These are phyloP conservation scores for Sarcomyxa edulis DNA, from an alignment of 768 basidiomycete genomes.

Conservation along the genomic window DNA sequence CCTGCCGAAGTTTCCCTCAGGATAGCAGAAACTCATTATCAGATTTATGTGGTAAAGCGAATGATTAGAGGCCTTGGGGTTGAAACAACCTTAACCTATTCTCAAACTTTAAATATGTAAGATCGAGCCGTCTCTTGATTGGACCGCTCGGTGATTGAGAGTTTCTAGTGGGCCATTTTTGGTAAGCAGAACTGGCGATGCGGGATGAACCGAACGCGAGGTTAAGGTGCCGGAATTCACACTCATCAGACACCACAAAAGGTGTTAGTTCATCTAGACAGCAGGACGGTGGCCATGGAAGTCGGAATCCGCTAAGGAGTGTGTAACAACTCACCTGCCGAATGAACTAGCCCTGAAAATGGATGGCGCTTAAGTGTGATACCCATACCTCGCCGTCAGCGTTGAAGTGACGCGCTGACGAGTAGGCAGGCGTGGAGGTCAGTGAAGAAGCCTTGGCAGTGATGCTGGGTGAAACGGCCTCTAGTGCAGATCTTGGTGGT, in stretches of 20 bases:
- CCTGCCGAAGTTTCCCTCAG: slow-evolving; percentile 84
- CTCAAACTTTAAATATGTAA: slow-evolving; percentile 84
- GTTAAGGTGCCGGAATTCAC: slow-evolving; percentile 77
- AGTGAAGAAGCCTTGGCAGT: slow-evolving; percentile 73
- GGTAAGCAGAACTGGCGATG: slow-evolving; percentile 68
- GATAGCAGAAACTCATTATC: slow-evolving; percentile 49
- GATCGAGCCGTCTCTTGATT: slow-evolving; percentile 79
- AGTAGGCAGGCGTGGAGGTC: slow-evolving; percentile 78
- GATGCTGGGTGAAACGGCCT: slow-evolving; percentile 70
- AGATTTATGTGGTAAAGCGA: slow-evolving; percentile 74
- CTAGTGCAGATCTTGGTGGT: slow-evolving; percentile 86
- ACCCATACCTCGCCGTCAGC: slow-evolving; percentile 80
- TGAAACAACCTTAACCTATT: slow-evolving; percentile 83
- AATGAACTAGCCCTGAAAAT: slow-evolving; percentile 90
- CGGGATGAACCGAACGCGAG: slow-evolving; percentile 65
- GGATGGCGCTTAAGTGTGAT: slow-evolving; percentile 85
- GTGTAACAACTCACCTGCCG: slow-evolving; percentile 88
- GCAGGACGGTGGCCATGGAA: slow-evolving; percentile 86
- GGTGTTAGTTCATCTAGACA: slow-evolving; percentile 87
- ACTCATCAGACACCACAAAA: slow-evolving; percentile 83
- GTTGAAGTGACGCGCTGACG: slow-evolving; percentile 66
- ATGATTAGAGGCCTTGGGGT: slow-evolving; percentile 91
- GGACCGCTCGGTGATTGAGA: slow-evolving; percentile 79
- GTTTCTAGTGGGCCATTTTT: slow-evolving; percentile 81
- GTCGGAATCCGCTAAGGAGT: slow-evolving; percentile 83